phyloP scores from a whole-genome alignment of 192 early-diverging fungal genomes.

The Rhizoclosmatium globosum region DNA sequence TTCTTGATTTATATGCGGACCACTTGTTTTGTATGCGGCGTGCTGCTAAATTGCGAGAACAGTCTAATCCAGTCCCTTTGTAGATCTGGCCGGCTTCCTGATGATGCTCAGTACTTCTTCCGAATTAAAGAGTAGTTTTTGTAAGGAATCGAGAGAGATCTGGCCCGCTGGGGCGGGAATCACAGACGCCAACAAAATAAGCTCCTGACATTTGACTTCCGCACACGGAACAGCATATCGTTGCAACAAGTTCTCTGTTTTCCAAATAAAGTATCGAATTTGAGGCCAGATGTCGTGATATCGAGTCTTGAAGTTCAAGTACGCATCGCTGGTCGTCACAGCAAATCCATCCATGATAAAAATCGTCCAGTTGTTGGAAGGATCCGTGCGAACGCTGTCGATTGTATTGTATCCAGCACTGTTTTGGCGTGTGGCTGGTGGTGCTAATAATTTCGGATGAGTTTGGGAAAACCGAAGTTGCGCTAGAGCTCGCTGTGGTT shows the following conservation, averaged over 20 bases:
- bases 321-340: slow-evolving; percentile 30
- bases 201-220: slow-evolving; percentile 20
- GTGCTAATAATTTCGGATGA: neutral
- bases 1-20: neutral
- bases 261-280: slow-evolving; percentile 23
- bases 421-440: slow-evolving; percentile 22
- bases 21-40: slow-evolving; percentile 25
- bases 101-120: slow-evolving; percentile 17
- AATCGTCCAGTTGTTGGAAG: slow-evolving; percentile 35
- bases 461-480: neutral
- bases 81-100: slow-evolving; percentile 32
- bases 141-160: neutral
- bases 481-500: neutral
- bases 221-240: slow-evolving; percentile 36
- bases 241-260: slow-evolving; percentile 3
- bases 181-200: neutral
- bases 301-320: slow-evolving; percentile 16
- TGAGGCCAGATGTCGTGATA: slow-evolving; percentile 23
- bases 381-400: slow-evolving; percentile 5
- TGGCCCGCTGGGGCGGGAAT: slow-evolving; percentile 6
- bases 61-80: slow-evolving; percentile 15
- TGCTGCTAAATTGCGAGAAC: slow-evolving; percentile 14
- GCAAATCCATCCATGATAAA: slow-evolving; percentile 28
- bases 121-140: slow-evolving; percentile 16
- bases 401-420: neutral